Evolutionary conservation across 768 basidiomycete species (phyloP).

Genomic region (Rhizopogon roseolus): DNA sequence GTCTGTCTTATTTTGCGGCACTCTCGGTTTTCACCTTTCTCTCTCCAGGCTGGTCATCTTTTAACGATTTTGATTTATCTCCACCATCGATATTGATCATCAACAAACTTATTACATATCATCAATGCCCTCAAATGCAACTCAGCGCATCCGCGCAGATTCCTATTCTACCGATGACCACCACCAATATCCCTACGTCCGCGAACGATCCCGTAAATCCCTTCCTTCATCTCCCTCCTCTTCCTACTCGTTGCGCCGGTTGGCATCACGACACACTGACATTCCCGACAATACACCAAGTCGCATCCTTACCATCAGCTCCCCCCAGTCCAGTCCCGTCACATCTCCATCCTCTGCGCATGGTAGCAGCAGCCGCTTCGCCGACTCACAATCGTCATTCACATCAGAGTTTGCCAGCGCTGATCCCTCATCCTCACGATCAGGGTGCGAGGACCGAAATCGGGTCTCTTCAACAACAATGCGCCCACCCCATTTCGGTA

Average conservation of each 20-base stretch:
- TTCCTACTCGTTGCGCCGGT: slow-evolving; percentile 14
- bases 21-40: slow-evolving; percentile 1
- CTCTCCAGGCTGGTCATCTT: slow-evolving; percentile 11
- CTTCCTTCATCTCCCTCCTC: slow-evolving; percentile 6
- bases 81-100: not conserved
- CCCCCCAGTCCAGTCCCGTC: slow-evolving; percentile 18
- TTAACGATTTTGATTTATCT: slow-evolving; percentile 1
- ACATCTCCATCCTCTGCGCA: slow-evolving; percentile 20
- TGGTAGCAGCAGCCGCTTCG: slow-evolving; percentile 12
- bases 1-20: not conserved
- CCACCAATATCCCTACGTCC: not conserved
- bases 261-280: slow-evolving; percentile 8
- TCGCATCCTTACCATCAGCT: not conserved
- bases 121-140: not conserved
- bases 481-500: not conserved
- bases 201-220: slow-evolving; percentile 7
- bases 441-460: slow-evolving; percentile 13
- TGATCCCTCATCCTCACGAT: slow-evolving; percentile 2
- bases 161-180: slow-evolving; percentile 16
- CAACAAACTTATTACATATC: slow-evolving; percentile 1
- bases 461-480: slow-evolving; percentile 7
- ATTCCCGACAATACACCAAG: slow-evolving; percentile 2
- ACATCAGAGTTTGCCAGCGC: slow-evolving; percentile 18
- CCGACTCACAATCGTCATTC: slow-evolving; percentile 16
- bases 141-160: slow-evolving; percentile 9